Percentiles rank a stretch among this genome's conserved stretches.
These are phyloP conservation scores for Coemansia sp. DNA, from an alignment of 192 early-diverging fungal genomes.

Conservation along the genomic window DNA sequence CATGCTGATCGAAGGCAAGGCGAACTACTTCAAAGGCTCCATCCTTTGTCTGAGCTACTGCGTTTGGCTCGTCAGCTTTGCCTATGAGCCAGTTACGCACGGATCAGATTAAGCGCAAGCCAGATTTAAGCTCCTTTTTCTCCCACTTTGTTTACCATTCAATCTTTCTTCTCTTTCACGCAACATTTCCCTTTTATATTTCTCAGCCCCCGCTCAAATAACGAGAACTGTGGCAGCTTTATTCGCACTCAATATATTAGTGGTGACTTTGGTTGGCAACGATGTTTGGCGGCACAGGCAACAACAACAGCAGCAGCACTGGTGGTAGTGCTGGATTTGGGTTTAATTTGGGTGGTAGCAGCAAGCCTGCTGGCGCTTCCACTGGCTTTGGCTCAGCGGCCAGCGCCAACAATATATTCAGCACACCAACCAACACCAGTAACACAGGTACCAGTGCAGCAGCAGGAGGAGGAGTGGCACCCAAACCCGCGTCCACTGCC, in stretches of 20 bases:
- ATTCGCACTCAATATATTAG: background rate
- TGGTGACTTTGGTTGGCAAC: slow-evolving; percentile 7
- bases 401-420: slow-evolving; percentile 9
- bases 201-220: background rate
- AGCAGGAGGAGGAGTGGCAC: slow-evolving; percentile 8
- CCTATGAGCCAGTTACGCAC: slow-evolving; percentile 62
- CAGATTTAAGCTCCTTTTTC: background rate
- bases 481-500: slow-evolving; percentile 3
- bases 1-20: slow-evolving; percentile 92
- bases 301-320: slow-evolving; percentile 11
- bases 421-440: slow-evolving; percentile 8
- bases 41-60: slow-evolving; percentile 85
- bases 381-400: background rate
- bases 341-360: slow-evolving; percentile 16
- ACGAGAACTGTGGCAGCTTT: background rate
- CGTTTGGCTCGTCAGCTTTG: slow-evolving; percentile 79
- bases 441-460: background rate
- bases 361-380: slow-evolving; percentile 6
- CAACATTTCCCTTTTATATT: slow-evolving; percentile 1
- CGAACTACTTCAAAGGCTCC: slow-evolving; percentile 96
- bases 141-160: slow-evolving; percentile 4
- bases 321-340: background rate
- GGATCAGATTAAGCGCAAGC: slow-evolving; percentile 20
- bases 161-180: slow-evolving; percentile 4
- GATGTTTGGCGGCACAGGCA: slow-evolving; percentile 23